These are phyloP conservation scores for Penicillium sp. DNA, from an alignment of 2,329 filamentous ascomycete species.

Conservation along the genomic window DNA sequence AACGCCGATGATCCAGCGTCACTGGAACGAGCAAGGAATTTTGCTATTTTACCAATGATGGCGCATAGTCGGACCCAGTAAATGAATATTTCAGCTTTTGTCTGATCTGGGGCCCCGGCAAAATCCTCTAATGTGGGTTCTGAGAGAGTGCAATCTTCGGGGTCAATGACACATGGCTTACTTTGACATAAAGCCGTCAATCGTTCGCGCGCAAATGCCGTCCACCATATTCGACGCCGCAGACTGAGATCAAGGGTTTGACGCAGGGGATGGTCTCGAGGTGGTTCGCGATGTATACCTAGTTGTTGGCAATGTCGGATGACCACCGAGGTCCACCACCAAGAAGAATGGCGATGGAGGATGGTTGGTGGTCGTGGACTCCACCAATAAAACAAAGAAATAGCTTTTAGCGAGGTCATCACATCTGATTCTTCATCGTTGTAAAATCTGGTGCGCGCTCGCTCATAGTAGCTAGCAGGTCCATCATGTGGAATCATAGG, in stretches of 20 bases:
- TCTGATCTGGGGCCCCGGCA: slow-evolving; percentile 25
- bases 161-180: slow-evolving; percentile 46
- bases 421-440: slow-evolving; percentile 42
- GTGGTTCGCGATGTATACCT: slow-evolving; percentile 45
- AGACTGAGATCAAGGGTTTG: slow-evolving; percentile 28
- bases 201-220: slow-evolving; percentile 43
- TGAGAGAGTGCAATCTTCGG: slow-evolving; percentile 43
- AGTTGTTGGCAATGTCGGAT: slow-evolving; percentile 49
- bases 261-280: slow-evolving; percentile 16
- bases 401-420: slow-evolving; percentile 37
- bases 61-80: slow-evolving; percentile 45
- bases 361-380: slow-evolving; percentile 39
- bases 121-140: slow-evolving; percentile 44
- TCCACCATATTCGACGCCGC: slow-evolving; percentile 46
- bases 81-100: slow-evolving; percentile 43
- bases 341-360: slow-evolving; percentile 43
- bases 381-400: slow-evolving; percentile 50
- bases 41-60: slow-evolving; percentile 44
- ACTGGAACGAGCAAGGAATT: slow-evolving; percentile 34
- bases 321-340: slow-evolving; percentile 50
- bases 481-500: slow-evolving; percentile 43
- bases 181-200: slow-evolving; percentile 47
- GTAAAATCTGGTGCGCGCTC: slow-evolving; percentile 44
- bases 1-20: slow-evolving; percentile 14
- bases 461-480: slow-evolving; percentile 43